Evolutionary conservation across 352 stramenopile genomes (phyloP).

Genomic region (Pythium phragmitis): DNA sequence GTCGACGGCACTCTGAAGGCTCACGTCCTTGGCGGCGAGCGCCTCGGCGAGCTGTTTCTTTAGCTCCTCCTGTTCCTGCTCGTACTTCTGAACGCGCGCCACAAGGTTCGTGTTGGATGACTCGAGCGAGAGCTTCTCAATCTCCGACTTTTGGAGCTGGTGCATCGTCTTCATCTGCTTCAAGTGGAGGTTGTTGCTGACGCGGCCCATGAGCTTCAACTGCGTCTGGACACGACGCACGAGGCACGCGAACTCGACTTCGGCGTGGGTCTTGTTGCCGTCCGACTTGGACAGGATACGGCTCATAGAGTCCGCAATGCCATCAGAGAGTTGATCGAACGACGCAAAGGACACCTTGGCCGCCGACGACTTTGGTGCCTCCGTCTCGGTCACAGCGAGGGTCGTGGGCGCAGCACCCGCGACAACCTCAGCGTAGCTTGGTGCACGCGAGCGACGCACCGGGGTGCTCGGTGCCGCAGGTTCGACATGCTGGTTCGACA

Average conservation of each 20-base stretch:
- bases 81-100: slow-evolving; percentile 31
- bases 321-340: slow-evolving; percentile 32
- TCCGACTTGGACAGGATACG: slow-evolving; percentile 38
- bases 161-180: slow-evolving; percentile 38
- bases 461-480: not conserved
- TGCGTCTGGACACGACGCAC: slow-evolving; percentile 43
- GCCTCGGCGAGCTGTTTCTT: slow-evolving; percentile 28
- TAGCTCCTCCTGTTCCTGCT: slow-evolving; percentile 37
- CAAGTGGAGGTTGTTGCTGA: slow-evolving; percentile 35
- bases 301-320: slow-evolving; percentile 40
- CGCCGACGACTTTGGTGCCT: slow-evolving; percentile 11
- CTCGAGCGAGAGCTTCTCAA: slow-evolving; percentile 36
- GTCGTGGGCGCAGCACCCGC: slow-evolving; percentile 26
- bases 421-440: slow-evolving; percentile 35
- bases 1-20: slow-evolving; percentile 11
- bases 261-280: slow-evolving; percentile 27
- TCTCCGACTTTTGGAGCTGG: slow-evolving; percentile 35
- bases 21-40: slow-evolving; percentile 15
- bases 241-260: slow-evolving; percentile 39
- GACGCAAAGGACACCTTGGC: slow-evolving; percentile 19
- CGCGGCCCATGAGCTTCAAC: slow-evolving; percentile 43
- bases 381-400: slow-evolving; percentile 39
- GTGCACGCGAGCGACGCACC: slow-evolving; percentile 13
- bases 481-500: slow-evolving; percentile 8
- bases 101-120: slow-evolving; percentile 33